Evolutionary conservation across 805 yeast genomes (phyloP).

Genomic region (Sungouiozyma ichnusensis): DNA sequence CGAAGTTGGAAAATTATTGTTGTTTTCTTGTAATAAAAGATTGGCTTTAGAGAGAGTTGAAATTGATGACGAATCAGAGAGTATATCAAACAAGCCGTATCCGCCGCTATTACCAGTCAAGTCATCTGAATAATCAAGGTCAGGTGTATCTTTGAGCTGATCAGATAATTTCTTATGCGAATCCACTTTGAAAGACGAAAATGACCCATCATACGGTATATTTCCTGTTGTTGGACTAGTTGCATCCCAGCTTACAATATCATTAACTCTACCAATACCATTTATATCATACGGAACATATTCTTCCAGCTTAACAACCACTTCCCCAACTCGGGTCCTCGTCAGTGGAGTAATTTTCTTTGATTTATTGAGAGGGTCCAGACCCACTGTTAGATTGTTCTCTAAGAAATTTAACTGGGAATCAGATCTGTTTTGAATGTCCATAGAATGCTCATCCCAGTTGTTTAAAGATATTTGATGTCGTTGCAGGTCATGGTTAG

Average conservation of each 20-base stretch:
- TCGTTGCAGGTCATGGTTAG: background rate
- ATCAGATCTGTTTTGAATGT: conserved; percentile 13
- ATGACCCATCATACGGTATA: background rate
- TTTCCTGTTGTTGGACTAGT: background rate
- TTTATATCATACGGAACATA: conserved; percentile 26
- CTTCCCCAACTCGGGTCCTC: conserved; percentile 30
- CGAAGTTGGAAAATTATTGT: background rate
- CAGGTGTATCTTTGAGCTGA: background rate
- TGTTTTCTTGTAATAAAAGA: conserved; percentile 11
- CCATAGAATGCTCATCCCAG: conserved; percentile 12
- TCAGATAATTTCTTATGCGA: background rate
- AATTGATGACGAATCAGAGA: conserved; percentile 23
- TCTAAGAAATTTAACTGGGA: conserved; percentile 12
- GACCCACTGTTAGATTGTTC: conserved; percentile 1
- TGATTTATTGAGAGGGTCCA: conserved; percentile 1
- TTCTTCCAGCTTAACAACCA: conserved; percentile 30
- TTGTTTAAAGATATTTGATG: conserved; percentile 4
- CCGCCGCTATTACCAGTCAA: conserved; percentile 4
- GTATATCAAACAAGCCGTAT: conserved; percentile 34
- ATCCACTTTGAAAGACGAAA: background rate
- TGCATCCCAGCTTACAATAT: conserved; percentile 10
- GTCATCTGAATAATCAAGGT: conserved; percentile 3
- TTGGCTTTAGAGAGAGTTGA: conserved; percentile 15
- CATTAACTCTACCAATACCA: conserved; percentile 26
- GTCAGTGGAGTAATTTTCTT: conserved; percentile 1